Percentiles rank a stretch among this genome's conserved stretches.
These are phyloP conservation scores for Botryotinia globosa DNA, from an alignment of 2,329 filamentous ascomycete genomes.

Conservation along the genomic window DNA sequence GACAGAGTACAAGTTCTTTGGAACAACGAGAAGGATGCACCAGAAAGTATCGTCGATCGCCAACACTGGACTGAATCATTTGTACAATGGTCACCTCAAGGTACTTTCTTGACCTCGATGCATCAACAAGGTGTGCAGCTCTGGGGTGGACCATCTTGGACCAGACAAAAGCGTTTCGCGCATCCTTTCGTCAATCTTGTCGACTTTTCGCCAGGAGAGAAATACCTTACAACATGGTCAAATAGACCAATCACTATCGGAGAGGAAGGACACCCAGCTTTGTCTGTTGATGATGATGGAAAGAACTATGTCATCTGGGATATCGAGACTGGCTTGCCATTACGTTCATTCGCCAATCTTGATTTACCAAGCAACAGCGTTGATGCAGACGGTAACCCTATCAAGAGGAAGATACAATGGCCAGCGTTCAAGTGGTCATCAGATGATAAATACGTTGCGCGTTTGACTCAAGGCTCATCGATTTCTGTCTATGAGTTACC, in stretches of 20 bases:
- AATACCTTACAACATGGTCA: constrained; percentile 95
- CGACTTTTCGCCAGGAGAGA: constrained; percentile 91
- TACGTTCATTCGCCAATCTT: constrained; percentile 90
- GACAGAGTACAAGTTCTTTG: constrained; percentile 94
- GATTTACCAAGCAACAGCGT: constrained; percentile 65
- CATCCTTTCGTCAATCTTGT: constrained; percentile 95
- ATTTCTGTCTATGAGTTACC: constrained; percentile 91
- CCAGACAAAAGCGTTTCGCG: constrained; percentile 85
- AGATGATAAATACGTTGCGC: constrained; percentile 94
- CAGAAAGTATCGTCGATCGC: constrained; percentile 86
- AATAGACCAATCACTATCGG: constrained; percentile 89
- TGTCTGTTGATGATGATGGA: constrained; percentile 89
- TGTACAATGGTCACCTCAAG: constrained; percentile 94
- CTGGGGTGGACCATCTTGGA: constrained; percentile 90
- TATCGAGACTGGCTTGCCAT: constrained; percentile 80
- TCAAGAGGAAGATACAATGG: constrained; percentile 95
- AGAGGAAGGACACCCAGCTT: constrained; percentile 78
- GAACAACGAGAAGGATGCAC: constrained; percentile 93
- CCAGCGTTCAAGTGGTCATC: constrained; percentile 99
- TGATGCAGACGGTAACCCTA: constrained; percentile 60
- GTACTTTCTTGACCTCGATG: constrained; percentile 91
- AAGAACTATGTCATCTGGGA: constrained; percentile 99
- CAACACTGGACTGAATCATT: constrained; percentile 98
- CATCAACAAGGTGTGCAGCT: constrained; percentile 96
- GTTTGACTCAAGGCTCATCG: constrained; percentile 80